phyloP scores from a whole-genome alignment of 306 rosid genomes.

The cucumber (Cucumis sativus) region Cucumber_9930_V3 NC_026658.2:24582501-24583000 shows the following conservation, averaged over 20 bases:
- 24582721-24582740: background rate
- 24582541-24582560: background rate
- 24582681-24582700: background rate
- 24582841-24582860: background rate
- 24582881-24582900: background rate
- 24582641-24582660: background rate
- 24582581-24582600: background rate
- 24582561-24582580: background rate
- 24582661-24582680: background rate
- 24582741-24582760: background rate
- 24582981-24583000: background rate
- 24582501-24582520: background rate
- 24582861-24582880: background rate
- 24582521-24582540: background rate
- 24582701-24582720: background rate
- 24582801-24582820: background rate
- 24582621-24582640: background rate
- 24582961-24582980: background rate
- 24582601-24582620: background rate
- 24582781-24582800: background rate
- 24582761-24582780: background rate
- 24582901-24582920: background rate
- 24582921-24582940: background rate
- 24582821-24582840: background rate
- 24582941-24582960: background rate